Evolutionary conservation across 2,329 filamentous ascomycete genomes (phyloP), one percentile per base, ranked within the genome.

Genomic region (Aspergillus fructus): DNA sequence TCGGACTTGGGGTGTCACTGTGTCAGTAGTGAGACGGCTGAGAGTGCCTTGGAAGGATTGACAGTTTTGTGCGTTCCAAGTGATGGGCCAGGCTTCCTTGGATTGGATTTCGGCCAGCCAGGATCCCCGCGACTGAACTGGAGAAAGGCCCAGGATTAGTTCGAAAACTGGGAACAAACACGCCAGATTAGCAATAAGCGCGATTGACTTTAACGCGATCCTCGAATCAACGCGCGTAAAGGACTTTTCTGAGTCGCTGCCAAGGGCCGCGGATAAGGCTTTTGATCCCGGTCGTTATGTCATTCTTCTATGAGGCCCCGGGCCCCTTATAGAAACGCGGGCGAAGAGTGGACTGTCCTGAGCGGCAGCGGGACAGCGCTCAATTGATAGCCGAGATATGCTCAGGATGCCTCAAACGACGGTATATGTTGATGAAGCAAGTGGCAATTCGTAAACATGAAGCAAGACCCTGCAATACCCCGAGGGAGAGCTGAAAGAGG

Each of bases 191-290:
- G 58, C 64, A 69, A 63, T 63, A 66, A 62, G 64, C 59, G 64
- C 60, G 62, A 62, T 59, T 58, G 56, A 50, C 58, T 62, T 62
- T 57, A 46, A 61, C 61, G 60, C 64, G 62, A 67, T 65, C 56
- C 60, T 61, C 66, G 62, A 70, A 68, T 71, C 63, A 69, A 43
- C 59, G 63, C 60, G 65, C 62, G 64, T 66, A 55, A 49, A 60
- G 53, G 60, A 57, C 47, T 59, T 62, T 57, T 64, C 59, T 50
- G 59, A 59, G 62, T 65, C 58, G 54, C 56, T 58, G 67, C 67
- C 64, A 66, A 67, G 66, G 55, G 54, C 54, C 56, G 48, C 55
- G 59, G 53, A 55, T 59, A 55, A 62, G 53, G 57, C 55, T 41
- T 56, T 56, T 55, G 45, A 53, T 23, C 53, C 30, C 47, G 24